Evolutionary conservation across 306 rosid genomes (phyloP).

Genomic region (Acmispon strigosus): DNA sequence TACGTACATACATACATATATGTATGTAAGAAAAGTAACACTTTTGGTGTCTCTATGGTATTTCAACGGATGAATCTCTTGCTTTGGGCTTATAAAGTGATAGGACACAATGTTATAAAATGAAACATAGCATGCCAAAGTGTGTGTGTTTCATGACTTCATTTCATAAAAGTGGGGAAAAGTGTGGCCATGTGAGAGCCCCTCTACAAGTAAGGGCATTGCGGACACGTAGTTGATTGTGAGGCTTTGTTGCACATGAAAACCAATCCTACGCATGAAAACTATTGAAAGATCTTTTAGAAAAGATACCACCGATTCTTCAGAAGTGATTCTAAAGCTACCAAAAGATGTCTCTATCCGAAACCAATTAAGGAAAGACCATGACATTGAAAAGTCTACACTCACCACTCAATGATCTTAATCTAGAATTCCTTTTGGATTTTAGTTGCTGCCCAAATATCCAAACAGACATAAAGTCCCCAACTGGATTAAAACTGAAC

Average conservation of each 20-base stretch:
- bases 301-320: neutral
- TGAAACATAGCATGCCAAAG: neutral
- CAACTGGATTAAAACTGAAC: neutral
- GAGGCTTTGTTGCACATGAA: conserved; percentile 31
- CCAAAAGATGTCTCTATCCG: conserved; percentile 25
- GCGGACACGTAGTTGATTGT: conserved; percentile 10
- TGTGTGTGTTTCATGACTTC: conserved; percentile 5
- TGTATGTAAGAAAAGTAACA: too few relatives aligned
- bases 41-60: too few relatives aligned
- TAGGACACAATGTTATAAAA: too few relatives aligned
- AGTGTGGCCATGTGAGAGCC: conserved; percentile 9
- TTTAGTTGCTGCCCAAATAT: neutral
- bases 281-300: conserved; percentile 1
- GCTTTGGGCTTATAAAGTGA: too few relatives aligned
- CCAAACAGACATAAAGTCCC: neutral
- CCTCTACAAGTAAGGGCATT: conserved; percentile 6
- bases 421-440: conserved; percentile 18
- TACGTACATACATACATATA: too few relatives aligned
- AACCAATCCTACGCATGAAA: conserved; percentile 6
- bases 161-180: neutral
- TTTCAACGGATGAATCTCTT: too few relatives aligned
- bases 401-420: conserved; percentile 3
- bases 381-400: conserved; percentile 11
- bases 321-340: conserved; percentile 19
- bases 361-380: conserved; percentile 9